These are phyloP conservation scores for Phytophthora rubi DNA, from an alignment of 352 stramenopile species.

Conservation along the genomic window DNA sequence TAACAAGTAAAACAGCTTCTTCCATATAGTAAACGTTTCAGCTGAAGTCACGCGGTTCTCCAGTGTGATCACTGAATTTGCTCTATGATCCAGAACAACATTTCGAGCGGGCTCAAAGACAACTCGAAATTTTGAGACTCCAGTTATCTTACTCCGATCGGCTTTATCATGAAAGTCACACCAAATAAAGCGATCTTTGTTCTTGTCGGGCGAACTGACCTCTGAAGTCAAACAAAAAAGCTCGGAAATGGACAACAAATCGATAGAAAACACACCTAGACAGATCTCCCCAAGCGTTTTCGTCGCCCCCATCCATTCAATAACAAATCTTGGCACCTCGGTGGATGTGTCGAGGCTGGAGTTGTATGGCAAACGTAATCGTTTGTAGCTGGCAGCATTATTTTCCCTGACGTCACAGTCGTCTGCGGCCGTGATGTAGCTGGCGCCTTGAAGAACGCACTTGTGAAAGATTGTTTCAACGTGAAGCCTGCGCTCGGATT, in stretches of 20 bases:
- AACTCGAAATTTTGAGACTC: conserved; percentile 27
- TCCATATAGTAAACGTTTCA: conserved; percentile 54
- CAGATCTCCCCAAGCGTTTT: conserved; percentile 37
- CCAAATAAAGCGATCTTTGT: conserved; percentile 18
- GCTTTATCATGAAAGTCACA: conserved; percentile 31
- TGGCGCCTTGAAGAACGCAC: conserved; percentile 15
- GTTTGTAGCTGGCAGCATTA: background rate
- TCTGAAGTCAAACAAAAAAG: conserved; percentile 9
- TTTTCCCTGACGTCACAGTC: background rate
- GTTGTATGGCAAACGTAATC: conserved; percentile 21
- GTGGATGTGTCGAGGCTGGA: background rate
- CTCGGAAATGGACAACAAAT: conserved; percentile 18
- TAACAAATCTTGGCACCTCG: conserved; percentile 18
- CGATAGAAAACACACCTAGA: conserved; percentile 32
- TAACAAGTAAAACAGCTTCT: conserved; percentile 75
- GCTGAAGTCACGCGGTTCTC: conserved; percentile 25
- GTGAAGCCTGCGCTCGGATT: conserved; percentile 13
- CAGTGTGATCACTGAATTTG: background rate
- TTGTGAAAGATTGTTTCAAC: conserved; percentile 37
- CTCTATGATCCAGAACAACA: background rate
- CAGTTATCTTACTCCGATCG: conserved; percentile 21
- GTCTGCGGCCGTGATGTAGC: conserved; percentile 7
- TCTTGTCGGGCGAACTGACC: background rate
- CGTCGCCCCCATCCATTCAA: conserved; percentile 34
- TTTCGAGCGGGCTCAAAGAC: conserved; percentile 14